Evolutionary conservation across 495 filamentous ascomycete species (phyloP).

Genomic region (Tricharina praecox): DNA sequence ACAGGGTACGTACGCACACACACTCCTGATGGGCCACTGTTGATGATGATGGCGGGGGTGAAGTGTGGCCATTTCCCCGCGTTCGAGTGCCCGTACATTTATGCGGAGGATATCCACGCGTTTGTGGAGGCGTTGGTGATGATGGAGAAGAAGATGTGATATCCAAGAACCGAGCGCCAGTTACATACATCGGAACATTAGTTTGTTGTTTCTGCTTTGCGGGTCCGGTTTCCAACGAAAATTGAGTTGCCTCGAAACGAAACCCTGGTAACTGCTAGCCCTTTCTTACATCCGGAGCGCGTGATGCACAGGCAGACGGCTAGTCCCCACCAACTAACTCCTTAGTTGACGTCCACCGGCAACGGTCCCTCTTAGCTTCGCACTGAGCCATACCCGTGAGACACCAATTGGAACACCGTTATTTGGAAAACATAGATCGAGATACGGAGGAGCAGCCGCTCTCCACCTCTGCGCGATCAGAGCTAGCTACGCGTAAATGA

Average conservation of each 20-base stretch:
- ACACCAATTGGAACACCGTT: background rate
- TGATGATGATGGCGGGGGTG: background rate
- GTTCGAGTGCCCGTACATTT: slow-evolving; percentile 36
- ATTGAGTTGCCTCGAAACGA: background rate
- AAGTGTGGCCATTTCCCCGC: slow-evolving; percentile 49
- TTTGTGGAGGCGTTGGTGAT: slow-evolving; percentile 31
- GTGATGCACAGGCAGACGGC: too few relatives aligned
- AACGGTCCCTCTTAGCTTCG: background rate
- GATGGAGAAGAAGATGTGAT: background rate
- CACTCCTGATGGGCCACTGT: background rate
- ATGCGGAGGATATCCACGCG: slow-evolving; percentile 41
- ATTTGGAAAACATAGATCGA: background rate
- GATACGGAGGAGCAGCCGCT: background rate
- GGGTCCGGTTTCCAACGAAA: background rate
- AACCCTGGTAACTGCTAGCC: background rate
- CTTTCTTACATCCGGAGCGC: too few relatives aligned
- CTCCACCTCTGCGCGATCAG: too few relatives aligned
- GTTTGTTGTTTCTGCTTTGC: too few relatives aligned
- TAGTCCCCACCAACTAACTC: too few relatives aligned
- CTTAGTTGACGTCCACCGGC: background rate
- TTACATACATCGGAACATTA: too few relatives aligned
- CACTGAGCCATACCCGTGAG: background rate
- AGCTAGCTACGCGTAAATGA: too few relatives aligned
- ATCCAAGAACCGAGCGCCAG: background rate
- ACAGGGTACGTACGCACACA: slow-evolving; percentile 12